Base-by-base conservation (phyloP, 495 filamentous ascomycete genomes). In the Lepraria neglecta region DNA sequence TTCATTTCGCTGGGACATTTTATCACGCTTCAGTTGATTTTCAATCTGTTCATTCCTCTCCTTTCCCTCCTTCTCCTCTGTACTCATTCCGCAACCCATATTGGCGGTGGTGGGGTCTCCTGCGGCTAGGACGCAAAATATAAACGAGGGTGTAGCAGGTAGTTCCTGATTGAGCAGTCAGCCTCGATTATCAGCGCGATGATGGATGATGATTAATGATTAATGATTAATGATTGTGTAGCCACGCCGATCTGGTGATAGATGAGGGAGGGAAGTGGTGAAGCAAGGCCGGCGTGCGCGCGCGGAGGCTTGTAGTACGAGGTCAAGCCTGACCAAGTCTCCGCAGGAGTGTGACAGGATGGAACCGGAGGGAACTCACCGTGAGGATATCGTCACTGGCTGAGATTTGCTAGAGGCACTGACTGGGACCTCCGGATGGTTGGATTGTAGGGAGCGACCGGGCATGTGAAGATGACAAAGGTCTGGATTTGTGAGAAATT, bases 31-130 rank as follows among this genome's bases (percentile, higher is more conserved):
- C 70, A 98, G 80, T 81, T 92, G 88, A 75, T 96, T 97, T 77
- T 98, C 94, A 72, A 98, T 98, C 85, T 96, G 91, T 81, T 97
- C 94, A 75, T 98, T 97, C 69, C 92, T 85, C 76, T 89, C 86
- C 88, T 96, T 97, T 77, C 94, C 95, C 90, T 98, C 94, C 90
- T 96, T 97, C 79, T 97, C 94, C 83, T 97, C 94, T 69, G 95
- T 95, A 71, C 95, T 97, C 91, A 96, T 96, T 76, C 91, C 92
- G 75, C 94, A 98, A 86, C 94, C 94, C 94, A 98, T 98, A 67
- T 82, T 90, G 89, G 71, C 82, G 73, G 73, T 66, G 46, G 19
- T 47, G 46, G 53, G 33, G 44, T 30, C 44, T 57, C 45, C 35
- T 48, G 42, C 50, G 44, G 48, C 19, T 61, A 56, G 3, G 43